Evolutionary conservation across 495 filamentous ascomycete species (phyloP).

Genomic region (Clavariopsis aquatica): DNA sequence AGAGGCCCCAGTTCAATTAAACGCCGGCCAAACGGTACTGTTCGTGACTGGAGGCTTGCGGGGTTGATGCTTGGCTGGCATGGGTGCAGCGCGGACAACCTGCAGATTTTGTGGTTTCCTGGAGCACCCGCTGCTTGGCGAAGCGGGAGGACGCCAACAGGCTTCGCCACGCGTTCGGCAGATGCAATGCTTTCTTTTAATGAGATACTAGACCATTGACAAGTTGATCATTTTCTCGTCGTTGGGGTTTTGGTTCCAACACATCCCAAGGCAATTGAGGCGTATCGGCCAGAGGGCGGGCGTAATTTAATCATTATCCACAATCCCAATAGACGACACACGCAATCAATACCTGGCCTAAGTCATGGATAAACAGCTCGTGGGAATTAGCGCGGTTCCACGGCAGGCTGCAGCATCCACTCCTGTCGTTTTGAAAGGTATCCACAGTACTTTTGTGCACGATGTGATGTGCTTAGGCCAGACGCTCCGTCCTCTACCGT

Average conservation of each 20-base stretch:
- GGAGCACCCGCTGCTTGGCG: constrained; percentile 14
- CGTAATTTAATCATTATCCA: constrained; percentile 12
- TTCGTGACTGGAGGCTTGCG: constrained; percentile 4
- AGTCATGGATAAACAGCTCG: constrained; percentile 10
- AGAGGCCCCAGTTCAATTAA: background rate
- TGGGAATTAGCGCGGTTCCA: background rate
- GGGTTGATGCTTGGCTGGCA: constrained; percentile 21
- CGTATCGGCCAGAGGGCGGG: constrained; percentile 16
- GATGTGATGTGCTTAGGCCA: background rate
- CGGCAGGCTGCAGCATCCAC: background rate
- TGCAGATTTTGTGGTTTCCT: constrained; percentile 5
- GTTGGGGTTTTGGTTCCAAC: background rate
- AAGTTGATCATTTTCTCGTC: background rate
- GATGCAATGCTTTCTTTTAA: constrained; percentile 12
- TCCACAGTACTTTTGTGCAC: background rate
- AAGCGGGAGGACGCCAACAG: constrained; percentile 14
- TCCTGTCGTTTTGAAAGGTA: too few relatives aligned
- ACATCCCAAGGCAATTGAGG: background rate
- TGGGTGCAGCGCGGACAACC: constrained; percentile 11
- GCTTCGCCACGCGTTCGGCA: constrained; percentile 22
- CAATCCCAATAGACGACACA: background rate
- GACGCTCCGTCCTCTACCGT: background rate
- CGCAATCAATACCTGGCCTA: constrained; percentile 9
- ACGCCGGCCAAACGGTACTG: constrained; percentile 11
- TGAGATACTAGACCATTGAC: too few relatives aligned